Conservation (phyloP, 108 stramenopile genomes). For the Nitzschia sp. region DNA sequence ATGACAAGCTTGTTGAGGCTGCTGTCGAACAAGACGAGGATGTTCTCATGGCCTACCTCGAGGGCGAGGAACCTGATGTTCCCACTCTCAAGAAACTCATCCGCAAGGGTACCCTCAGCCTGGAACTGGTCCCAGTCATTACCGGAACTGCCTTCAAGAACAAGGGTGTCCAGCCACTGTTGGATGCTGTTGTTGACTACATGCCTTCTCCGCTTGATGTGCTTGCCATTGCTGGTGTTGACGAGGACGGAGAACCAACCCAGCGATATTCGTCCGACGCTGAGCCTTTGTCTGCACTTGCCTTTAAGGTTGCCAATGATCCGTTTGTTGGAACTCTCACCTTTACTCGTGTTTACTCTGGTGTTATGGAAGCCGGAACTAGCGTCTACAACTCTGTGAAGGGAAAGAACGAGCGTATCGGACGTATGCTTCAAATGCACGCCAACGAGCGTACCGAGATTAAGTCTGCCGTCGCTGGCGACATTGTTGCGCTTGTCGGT, state of each 20-base stretch:
- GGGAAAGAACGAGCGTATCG: slow-evolving; percentile 97
- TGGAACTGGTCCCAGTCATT: slow-evolving; percentile 89
- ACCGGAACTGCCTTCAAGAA: slow-evolving; percentile 98
- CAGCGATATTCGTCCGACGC: slow-evolving; percentile 83
- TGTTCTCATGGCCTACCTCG: slow-evolving; percentile 87
- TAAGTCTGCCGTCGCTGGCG: slow-evolving; percentile 92
- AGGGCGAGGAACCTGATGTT: slow-evolving; percentile 82
- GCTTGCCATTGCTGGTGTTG: slow-evolving; percentile 89
- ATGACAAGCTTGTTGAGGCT: slow-evolving; percentile 84
- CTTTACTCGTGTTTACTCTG: slow-evolving; percentile 97
- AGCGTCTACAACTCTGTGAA: slow-evolving; percentile 97
- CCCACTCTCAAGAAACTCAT: slow-evolving; percentile 85
- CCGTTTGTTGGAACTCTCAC: slow-evolving; percentile 93
- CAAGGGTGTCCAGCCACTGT: slow-evolving; percentile 97
- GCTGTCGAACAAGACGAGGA: slow-evolving; percentile 94
- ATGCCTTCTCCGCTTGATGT: slow-evolving; percentile 98
- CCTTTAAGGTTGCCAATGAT: slow-evolving; percentile 99
- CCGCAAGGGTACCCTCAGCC: slow-evolving; percentile 90
- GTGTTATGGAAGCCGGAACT: slow-evolving; percentile 89
- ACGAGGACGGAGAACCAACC: slow-evolving; percentile 69
- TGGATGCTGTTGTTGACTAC: slow-evolving; percentile 97
- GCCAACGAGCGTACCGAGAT: slow-evolving; percentile 96
- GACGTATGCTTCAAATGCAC: slow-evolving; percentile 97
- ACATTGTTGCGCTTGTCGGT: slow-evolving; percentile 95
- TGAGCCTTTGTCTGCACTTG: slow-evolving; percentile 90